Conservation (phyloP, 108 stramenopile genomes). For the Fragilaria crotonensis region DNA sequence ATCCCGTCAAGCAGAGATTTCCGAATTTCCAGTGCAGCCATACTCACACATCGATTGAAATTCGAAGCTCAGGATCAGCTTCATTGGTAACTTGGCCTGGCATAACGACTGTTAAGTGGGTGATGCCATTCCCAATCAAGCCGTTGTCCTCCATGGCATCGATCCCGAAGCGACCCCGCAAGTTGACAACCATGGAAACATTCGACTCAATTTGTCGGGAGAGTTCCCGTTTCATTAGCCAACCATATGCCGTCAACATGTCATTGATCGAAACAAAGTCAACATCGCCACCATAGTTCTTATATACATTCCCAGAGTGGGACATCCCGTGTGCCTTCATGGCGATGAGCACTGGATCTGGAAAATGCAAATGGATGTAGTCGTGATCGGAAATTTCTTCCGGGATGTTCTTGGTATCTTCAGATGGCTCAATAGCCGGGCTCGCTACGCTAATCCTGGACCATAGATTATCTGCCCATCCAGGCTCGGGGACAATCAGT, state of each 20-base stretch:
- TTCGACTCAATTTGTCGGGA: slow-evolving; percentile 13
- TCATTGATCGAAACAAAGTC: slow-evolving; percentile 29
- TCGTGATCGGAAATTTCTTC: no score
- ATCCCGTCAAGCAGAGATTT: slow-evolving; percentile 8
- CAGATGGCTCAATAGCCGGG: no score
- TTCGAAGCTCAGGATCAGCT: not conserved
- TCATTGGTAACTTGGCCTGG: not conserved
- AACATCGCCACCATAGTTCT: not conserved
- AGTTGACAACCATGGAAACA: slow-evolving; percentile 26
- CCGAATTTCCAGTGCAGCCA: slow-evolving; percentile 20
- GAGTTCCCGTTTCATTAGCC: slow-evolving; percentile 20
- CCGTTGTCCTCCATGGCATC: slow-evolving; percentile 20
- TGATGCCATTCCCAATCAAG: slow-evolving; percentile 23
- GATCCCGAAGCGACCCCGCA: slow-evolving; percentile 16
- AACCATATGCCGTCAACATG: slow-evolving; percentile 28
- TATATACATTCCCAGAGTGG: no score
- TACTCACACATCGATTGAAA: slow-evolving; percentile 8
- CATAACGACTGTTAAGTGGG: slow-evolving; percentile 16
- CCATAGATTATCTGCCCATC: no score
- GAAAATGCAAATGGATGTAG: slow-evolving; percentile 15
- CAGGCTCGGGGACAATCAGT: no score
- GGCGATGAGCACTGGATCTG: slow-evolving; percentile 10
- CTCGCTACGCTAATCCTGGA: no score
- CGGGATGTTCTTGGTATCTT: no score
- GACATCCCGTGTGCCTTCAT: slow-evolving; percentile 24